Evolutionary conservation across 768 basidiomycete genomes (phyloP).

Genomic region (Mycena leptocephala): DNA sequence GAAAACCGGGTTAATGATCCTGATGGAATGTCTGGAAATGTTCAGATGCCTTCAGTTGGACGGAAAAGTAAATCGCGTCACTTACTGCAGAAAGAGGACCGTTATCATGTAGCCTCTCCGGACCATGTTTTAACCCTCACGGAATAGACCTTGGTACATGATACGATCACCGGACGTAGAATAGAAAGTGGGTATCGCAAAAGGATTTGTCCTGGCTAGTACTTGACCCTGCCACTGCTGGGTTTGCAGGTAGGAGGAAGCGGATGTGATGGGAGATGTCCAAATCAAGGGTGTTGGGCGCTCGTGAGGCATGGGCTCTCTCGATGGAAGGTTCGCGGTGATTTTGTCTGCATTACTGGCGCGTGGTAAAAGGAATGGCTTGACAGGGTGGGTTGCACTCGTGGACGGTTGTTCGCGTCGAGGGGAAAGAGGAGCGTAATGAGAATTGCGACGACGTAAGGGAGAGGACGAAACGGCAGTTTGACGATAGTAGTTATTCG

Average conservation of each 20-base stretch:
- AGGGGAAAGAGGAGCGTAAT: background rate
- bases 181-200: background rate
- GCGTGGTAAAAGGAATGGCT: background rate
- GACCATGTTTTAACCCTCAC: background rate
- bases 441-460: background rate
- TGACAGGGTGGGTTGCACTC: background rate
- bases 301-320: background rate
- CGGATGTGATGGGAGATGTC: conserved; percentile 23
- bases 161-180: background rate
- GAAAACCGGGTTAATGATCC: background rate
- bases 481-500: conserved; percentile 16
- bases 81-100: background rate
- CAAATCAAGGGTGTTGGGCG: conserved; percentile 16
- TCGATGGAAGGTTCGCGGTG: background rate
- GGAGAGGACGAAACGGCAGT: background rate
- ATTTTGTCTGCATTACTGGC: background rate
- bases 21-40: background rate
- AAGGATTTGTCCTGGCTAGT: background rate
- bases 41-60: background rate
- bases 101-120: background rate
- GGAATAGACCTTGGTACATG: background rate
- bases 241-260: conserved; percentile 1
- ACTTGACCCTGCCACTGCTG: background rate
- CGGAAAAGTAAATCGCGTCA: background rate
- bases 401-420: background rate